These are phyloP conservation scores for Ramularia endophylla DNA, from an alignment of 2,329 filamentous ascomycete genomes.

Conservation along the genomic window DNA sequence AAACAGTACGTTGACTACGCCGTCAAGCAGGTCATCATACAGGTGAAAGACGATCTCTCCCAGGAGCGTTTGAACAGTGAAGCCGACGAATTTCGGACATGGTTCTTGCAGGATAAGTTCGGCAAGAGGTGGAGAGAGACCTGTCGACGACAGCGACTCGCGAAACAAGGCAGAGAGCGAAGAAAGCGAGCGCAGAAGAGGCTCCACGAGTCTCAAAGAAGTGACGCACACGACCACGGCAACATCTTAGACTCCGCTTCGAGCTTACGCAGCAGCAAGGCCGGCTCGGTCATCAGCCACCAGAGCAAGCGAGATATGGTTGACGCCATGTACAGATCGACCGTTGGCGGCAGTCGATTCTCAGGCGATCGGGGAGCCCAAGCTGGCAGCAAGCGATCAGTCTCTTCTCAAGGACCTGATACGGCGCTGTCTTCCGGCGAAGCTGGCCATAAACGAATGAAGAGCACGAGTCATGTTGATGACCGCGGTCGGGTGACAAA, in stretches of 20 bases:
- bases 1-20: slow-evolving; percentile 41
- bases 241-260: slow-evolving; percentile 12
- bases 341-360: slow-evolving; percentile 11
- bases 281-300: slow-evolving; percentile 2
- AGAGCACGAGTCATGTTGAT: slow-evolving; percentile 24
- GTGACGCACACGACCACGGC: slow-evolving; percentile 3
- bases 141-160: slow-evolving; percentile 31
- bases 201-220: slow-evolving; percentile 17
- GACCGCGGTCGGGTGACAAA: slow-evolving; percentile 18
- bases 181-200: slow-evolving; percentile 27
- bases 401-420: slow-evolving; percentile 18
- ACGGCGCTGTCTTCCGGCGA: slow-evolving; percentile 1
- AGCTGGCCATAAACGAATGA: slow-evolving; percentile 25
- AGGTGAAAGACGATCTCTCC: slow-evolving; percentile 29
- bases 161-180: slow-evolving; percentile 32
- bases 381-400: slow-evolving; percentile 23
- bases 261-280: slow-evolving; percentile 1
- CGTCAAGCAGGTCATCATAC: slow-evolving; percentile 31
- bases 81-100: slow-evolving; percentile 28
- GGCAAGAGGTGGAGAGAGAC: slow-evolving; percentile 33
- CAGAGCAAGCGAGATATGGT: slow-evolving; percentile 10
- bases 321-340: slow-evolving; percentile 20
- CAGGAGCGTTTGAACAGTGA: slow-evolving; percentile 24
- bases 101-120: slow-evolving; percentile 32
- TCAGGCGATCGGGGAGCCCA: slow-evolving; percentile 10